Evolutionary conservation across 495 filamentous ascomycete species (phyloP).

Genomic region (Penicillium maclennaniae): DNA sequence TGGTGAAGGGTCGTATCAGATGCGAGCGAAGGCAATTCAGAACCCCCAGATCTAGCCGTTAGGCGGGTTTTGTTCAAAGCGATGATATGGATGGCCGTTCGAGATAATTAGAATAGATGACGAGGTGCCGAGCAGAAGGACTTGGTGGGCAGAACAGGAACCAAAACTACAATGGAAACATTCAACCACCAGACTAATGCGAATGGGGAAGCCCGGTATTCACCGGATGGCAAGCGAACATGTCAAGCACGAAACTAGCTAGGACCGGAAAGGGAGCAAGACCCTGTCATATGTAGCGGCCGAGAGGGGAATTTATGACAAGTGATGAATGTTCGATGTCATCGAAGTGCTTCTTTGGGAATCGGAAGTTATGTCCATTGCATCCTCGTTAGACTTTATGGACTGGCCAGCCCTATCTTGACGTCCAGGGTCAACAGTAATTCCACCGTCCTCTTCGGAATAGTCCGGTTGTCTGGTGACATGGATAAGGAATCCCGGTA

Average conservation of each 20-base stretch:
- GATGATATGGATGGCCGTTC: neutral
- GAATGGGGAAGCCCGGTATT: neutral
- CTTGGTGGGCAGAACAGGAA: neutral
- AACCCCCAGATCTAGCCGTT: neutral
- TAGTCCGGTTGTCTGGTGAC: constrained; percentile 6
- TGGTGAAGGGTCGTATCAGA: neutral
- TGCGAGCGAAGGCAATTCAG: neutral
- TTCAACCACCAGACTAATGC: constrained; percentile 1
- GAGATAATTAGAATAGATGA: neutral
- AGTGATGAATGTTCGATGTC: constrained; percentile 26
- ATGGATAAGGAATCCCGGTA: constrained; percentile 1
- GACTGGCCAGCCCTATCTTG: constrained; percentile 2
- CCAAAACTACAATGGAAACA: neutral
- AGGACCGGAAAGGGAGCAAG: constrained; percentile 2
- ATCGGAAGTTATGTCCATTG: constrained; percentile 3
- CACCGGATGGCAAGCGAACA: neutral
- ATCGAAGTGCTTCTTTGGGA: constrained; percentile 13
- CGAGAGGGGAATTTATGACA: neutral
- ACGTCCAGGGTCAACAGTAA: constrained; percentile 8
- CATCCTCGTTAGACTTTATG: constrained; percentile 1
- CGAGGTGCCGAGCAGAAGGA: neutral
- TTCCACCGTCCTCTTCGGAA: constrained; percentile 20
- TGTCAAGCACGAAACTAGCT: neutral
- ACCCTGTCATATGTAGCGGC: constrained; percentile 21
- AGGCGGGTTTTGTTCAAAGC: neutral